phyloP scores from a whole-genome alignment of 2,329 filamentous ascomycete species.

The Simplicillium sp. region DNA sequence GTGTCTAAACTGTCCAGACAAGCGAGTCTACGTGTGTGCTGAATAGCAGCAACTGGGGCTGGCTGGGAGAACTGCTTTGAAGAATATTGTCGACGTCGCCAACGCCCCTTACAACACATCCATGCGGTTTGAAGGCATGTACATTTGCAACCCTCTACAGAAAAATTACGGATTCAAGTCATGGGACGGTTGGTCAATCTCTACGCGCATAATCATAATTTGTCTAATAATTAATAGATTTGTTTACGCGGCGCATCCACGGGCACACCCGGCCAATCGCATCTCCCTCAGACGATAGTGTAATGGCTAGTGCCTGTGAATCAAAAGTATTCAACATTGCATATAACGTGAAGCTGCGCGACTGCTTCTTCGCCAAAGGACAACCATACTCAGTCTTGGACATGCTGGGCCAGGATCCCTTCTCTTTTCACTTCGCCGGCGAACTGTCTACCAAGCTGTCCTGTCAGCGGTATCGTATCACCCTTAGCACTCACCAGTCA shows the following conservation, averaged over 20 bases:
- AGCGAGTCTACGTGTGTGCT: slow-evolving; percentile 46
- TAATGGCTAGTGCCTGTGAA: slow-evolving; percentile 58
- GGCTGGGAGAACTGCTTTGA: slow-evolving; percentile 44
- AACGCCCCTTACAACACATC: slow-evolving; percentile 33
- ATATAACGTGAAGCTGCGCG: slow-evolving; percentile 40
- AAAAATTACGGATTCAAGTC: slow-evolving; percentile 54
- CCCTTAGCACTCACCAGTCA: slow-evolving; percentile 62
- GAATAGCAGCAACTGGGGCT: slow-evolving; percentile 32
- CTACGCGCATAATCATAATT: not conserved
- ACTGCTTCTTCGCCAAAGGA: slow-evolving; percentile 59
- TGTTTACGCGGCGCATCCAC: slow-evolving; percentile 53
- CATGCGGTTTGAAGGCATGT: slow-evolving; percentile 50
- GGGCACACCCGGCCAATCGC: slow-evolving; percentile 48
- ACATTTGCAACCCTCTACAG: slow-evolving; percentile 45
- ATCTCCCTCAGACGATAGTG: slow-evolving; percentile 38
- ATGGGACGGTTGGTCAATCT: slow-evolving; percentile 45
- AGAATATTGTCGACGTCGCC: slow-evolving; percentile 41
- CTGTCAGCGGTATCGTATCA: slow-evolving; percentile 60
- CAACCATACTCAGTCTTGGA: slow-evolving; percentile 58
- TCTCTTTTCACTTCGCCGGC: slow-evolving; percentile 45
- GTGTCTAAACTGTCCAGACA: slow-evolving; percentile 19
- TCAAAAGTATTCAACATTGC: slow-evolving; percentile 46
- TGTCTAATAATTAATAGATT: slow-evolving; percentile 25
- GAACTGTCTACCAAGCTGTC: slow-evolving; percentile 64
- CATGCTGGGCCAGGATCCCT: slow-evolving; percentile 50